Evolutionary conservation across 1,284 basidiomycete genomes (phyloP), one percentile per base, ranked within the genome.

Genomic region (Microbotryum saponariae): DNA sequence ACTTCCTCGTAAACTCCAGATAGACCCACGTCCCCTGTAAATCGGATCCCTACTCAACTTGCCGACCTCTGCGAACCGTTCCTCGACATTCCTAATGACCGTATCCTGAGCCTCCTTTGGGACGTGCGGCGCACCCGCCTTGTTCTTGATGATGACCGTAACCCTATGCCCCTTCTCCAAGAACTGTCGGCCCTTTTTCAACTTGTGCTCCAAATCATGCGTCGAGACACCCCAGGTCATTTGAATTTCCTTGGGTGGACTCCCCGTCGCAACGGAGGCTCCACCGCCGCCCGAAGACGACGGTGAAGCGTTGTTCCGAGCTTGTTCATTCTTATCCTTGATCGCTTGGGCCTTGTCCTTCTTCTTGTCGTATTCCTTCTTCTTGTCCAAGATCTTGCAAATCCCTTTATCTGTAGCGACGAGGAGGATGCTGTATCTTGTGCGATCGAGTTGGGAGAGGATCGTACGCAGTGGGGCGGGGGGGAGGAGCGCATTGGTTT

Each of bases 181-280:
- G 52, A 85, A 81, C 57, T 80, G 76, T 51, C 78, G 76, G 12
- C 79, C 82, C 72, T 84, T 85, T 63, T 77, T 78, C 45, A 90
- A 67, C 73, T 89, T 90, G 74, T 86, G 85, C 46, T 77, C 77
- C 20, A 86, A 70, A 70, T 91, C 88, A 20, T 79, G 81, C 25
- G 74, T 65, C 10, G 77, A 82, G 27, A 84, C 81, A 10, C 77
- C 79, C 86, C 87, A 91, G 7, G 84, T 83, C 60, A 90, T 71
- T 74, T 87, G 86, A 5, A 88, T 78, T 77, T 89, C 86, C 77
- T 89, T 89, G 20, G 64, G 54, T 23, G 60, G 27, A 6, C 42
- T n/a, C 0, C 31, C 46, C n/a, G 51, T 61, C 20, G 20, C 53
- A 33, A 18, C 47, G 14, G 29, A 33, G 21, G 49, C 37, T 45